These are phyloP conservation scores for Chlorella sp. DNA, from an alignment of 139 green algal species.

Conservation along the genomic window DNA sequence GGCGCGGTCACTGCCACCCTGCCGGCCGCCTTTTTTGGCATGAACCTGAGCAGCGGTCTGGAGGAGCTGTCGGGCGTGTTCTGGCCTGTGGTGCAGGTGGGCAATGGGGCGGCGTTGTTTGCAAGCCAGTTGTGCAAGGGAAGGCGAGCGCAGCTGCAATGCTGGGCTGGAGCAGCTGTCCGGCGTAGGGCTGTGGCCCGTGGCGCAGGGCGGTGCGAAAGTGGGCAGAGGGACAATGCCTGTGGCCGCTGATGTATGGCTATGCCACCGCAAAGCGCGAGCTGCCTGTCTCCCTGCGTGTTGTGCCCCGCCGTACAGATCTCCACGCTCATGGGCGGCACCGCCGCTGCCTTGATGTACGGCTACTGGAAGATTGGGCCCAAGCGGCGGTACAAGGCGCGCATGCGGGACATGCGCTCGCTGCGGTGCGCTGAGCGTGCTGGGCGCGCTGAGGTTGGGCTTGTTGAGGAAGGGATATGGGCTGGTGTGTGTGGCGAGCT, in stretches of 20 bases:
- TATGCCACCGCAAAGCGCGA: no score
- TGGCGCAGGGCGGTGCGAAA: no score
- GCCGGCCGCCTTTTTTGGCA: constrained; percentile 65
- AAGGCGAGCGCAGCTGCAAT: no score
- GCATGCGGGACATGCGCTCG: constrained; percentile 57
- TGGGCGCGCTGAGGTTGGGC: background rate
- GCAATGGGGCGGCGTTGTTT: background rate
- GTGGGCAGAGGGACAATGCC: no score
- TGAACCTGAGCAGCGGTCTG: constrained; percentile 61
- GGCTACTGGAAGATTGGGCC: constrained; percentile 52
- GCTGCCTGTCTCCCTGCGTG: no score
- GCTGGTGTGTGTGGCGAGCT: no score
- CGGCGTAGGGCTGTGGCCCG: no score
- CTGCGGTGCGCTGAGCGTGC: constrained; percentile 34
- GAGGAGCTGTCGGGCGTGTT: constrained; percentile 52
- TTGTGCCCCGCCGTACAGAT: background rate
- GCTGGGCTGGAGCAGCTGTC: no score
- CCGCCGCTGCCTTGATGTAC: constrained; percentile 25
- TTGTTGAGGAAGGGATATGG: background rate
- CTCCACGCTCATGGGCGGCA: background rate
- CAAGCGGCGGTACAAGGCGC: constrained; percentile 46
- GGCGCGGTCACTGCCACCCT: constrained; percentile 47
- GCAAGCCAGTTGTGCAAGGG: no score
- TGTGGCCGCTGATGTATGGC: no score
- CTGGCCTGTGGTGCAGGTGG: constrained; percentile 48